Percentiles rank a stretch among this genome's conserved stretches.
Conservation (phyloP, 2,329 filamentous ascomycete genomes). For the Acarospora socialis region DNA sequence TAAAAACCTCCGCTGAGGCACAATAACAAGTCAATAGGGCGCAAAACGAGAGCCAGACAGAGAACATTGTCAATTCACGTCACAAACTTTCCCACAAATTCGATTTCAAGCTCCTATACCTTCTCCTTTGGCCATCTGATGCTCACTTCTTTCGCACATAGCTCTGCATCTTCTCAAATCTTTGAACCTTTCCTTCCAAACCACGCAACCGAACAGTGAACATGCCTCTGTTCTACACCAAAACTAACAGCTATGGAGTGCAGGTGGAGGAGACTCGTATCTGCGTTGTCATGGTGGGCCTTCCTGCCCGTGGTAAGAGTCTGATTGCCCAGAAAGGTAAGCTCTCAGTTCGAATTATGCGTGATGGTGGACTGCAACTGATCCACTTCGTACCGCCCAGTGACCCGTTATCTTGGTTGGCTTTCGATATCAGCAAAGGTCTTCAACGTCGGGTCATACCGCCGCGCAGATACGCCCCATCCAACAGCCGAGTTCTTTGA, state of each 20-base stretch:
- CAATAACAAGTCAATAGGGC: too few relatives aligned
- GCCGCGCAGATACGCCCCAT: constrained; percentile 76
- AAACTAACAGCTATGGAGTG: constrained; percentile 52
- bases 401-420: constrained; percentile 90
- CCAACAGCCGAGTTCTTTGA: constrained; percentile 94
- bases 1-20: too few relatives aligned
- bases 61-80: too few relatives aligned
- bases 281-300: constrained; percentile 96
- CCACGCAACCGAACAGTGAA: too few relatives aligned
- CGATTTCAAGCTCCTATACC: too few relatives aligned
- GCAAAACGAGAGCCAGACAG: too few relatives aligned
- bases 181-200: too few relatives aligned
- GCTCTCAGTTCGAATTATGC: constrained; percentile 14
- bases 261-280: constrained; percentile 94
- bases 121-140: too few relatives aligned
- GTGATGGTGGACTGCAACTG: constrained; percentile 1
- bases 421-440: constrained; percentile 84
- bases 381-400: constrained; percentile 28
- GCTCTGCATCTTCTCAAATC: too few relatives aligned
- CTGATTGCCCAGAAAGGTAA: constrained; percentile 93
- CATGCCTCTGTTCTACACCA: constrained; percentile 8
- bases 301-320: constrained; percentile 92
- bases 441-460: constrained; percentile 96
- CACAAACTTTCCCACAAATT: too few relatives aligned
- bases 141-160: too few relatives aligned